These are phyloP conservation scores for Eucalyptus paniculata DNA, from an alignment of 345 rosid genomes.

Conservation along the genomic window DNA sequence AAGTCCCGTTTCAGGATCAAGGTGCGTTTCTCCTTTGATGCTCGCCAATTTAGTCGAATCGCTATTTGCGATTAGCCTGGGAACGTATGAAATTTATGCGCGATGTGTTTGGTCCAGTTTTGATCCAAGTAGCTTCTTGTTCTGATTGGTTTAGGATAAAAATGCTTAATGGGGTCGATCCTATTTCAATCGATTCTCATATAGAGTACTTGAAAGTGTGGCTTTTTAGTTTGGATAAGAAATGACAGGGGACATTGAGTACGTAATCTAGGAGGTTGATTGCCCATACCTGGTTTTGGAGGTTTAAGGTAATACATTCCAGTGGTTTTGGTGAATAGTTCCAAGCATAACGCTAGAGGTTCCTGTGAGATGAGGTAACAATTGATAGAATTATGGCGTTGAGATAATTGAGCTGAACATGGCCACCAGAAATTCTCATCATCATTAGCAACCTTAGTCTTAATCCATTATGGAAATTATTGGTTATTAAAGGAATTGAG, in stretches of 20 bases:
- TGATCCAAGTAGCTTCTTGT: background rate
- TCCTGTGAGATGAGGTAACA: background rate
- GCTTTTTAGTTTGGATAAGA: background rate
- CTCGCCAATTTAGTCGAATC: background rate
- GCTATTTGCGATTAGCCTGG: background rate
- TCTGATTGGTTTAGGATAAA: background rate
- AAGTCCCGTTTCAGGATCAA: slow-evolving; percentile 82
- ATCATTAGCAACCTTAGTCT: background rate
- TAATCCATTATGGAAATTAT: background rate
- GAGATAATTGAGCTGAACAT: background rate
- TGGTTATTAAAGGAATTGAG: background rate
- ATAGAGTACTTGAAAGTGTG: background rate
- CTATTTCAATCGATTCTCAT: background rate
- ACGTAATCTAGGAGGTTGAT: background rate
- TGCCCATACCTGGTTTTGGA: background rate
- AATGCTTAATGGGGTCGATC: background rate
- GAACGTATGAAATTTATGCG: background rate
- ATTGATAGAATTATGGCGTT: background rate
- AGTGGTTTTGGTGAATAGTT: background rate
- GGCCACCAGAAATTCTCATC: background rate
- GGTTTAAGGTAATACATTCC: background rate
- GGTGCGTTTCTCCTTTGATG: slow-evolving; percentile 18
- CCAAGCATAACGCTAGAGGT: background rate
- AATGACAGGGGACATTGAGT: background rate
- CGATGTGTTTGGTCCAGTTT: background rate